A percentile compares a stretch with the other conserved stretches of the same genome.
Evolutionary conservation across 202 grass and related monocot species (phyloP).

Genomic region (Miscanthus sacchariflorus): DNA sequence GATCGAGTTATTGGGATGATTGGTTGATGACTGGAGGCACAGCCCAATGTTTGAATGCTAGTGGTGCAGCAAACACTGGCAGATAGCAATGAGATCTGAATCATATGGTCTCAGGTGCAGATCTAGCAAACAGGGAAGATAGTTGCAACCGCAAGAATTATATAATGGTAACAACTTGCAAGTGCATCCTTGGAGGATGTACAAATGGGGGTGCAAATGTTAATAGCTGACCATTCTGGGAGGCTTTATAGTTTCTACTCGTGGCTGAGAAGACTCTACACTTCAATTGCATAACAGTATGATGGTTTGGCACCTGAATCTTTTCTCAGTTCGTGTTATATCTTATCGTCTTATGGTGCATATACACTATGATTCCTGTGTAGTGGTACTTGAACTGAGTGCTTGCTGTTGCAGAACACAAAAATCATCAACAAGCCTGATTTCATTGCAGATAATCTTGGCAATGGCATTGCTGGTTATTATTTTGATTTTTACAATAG

Average conservation of each 20-base stretch:
- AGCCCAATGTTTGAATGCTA: not conserved
- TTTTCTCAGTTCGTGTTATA: not conserved
- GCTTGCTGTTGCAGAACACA: conserved; percentile 37
- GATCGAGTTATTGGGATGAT: conserved; percentile 11
- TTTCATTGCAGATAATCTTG: conserved; percentile 62
- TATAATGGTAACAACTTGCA: conserved; percentile 5
- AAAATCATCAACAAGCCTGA: conserved; percentile 45
- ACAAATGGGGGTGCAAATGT: not conserved
- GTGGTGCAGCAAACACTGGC: not conserved
- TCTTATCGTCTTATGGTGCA: conserved; percentile 28
- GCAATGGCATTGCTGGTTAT: conserved; percentile 50
- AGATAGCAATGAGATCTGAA: not conserved
- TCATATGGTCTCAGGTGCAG: not conserved
- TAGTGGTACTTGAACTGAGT: conserved; percentile 41
- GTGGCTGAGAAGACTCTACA: not conserved
- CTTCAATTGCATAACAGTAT: not conserved
- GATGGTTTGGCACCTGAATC: not conserved
- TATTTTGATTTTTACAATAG: conserved; percentile 62
- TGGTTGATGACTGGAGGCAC: not conserved
- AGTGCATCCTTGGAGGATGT: not conserved
- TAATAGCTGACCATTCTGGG: not conserved
- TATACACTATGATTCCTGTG: conserved; percentile 23
- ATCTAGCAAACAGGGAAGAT: not conserved
- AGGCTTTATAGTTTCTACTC: conserved; percentile 18
- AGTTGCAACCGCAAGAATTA: conserved; percentile 15